phyloP scores from a whole-genome alignment of 208 protist species.

The Trypanosoma avium region DNA sequence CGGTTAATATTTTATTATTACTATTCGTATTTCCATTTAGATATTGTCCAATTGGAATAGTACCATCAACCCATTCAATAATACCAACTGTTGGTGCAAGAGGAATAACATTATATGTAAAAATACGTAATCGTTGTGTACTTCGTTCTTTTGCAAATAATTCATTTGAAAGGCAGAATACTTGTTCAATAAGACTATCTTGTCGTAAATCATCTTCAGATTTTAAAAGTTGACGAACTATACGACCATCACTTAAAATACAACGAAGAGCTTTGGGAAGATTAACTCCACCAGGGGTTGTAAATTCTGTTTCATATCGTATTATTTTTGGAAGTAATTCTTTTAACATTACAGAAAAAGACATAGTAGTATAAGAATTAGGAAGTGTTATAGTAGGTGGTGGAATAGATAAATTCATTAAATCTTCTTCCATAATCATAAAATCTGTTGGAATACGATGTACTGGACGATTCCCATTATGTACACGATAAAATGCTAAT shows the following conservation, averaged over 20 bases:
- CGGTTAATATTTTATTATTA: constrained; percentile 20
- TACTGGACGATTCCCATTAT: constrained; percentile 3
- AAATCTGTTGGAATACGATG: constrained; percentile 44
- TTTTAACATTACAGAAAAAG: neutral
- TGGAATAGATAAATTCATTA: constrained; percentile 39
- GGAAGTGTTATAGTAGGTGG: constrained; percentile 38
- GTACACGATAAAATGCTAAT: constrained; percentile 55
- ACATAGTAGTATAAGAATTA: neutral
- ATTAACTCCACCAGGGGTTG: constrained; percentile 92
- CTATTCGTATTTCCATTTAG: constrained; percentile 47
- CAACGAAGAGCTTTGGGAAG: constrained; percentile 92
- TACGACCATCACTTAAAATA: constrained; percentile 72
- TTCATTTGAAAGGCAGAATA: constrained; percentile 83
- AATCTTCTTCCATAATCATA: constrained; percentile 28
- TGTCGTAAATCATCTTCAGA: constrained; percentile 94
- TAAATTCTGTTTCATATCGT: constrained; percentile 68
- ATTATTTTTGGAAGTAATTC: constrained; percentile 33
- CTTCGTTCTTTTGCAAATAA: constrained; percentile 49
- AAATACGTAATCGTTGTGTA: constrained; percentile 45
- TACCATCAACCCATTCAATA: constrained; percentile 93
- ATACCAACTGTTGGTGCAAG: constrained; percentile 89
- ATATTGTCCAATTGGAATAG: constrained; percentile 88
- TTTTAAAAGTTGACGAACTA: constrained; percentile 90
- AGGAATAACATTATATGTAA: constrained; percentile 95
- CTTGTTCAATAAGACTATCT: constrained; percentile 97